Evolutionary conservation across 2,329 filamentous ascomycete species (phyloP).

Genomic region (Penicillium sp.): DNA sequence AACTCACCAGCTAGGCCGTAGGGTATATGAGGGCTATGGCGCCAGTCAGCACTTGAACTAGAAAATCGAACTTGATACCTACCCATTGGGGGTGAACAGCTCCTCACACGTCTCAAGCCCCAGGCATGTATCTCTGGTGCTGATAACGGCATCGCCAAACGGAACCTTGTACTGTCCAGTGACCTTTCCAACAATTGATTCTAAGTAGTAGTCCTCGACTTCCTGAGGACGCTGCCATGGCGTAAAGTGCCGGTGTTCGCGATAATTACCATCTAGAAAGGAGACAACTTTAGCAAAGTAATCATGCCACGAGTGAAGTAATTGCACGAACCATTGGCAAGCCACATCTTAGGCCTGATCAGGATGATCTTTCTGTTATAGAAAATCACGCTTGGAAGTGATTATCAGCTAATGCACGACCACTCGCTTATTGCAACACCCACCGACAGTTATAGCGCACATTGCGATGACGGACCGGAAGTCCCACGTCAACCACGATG

Average conservation of each 20-base stretch:
- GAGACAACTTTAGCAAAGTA: background rate
- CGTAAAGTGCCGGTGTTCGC: slow-evolving; percentile 61
- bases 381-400: slow-evolving; percentile 48
- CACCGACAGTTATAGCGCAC: slow-evolving; percentile 61
- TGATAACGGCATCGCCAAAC: slow-evolving; percentile 66
- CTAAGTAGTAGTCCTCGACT: slow-evolving; percentile 63
- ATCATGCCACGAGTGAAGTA: background rate
- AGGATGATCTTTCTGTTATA: slow-evolving; percentile 65
- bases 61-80: background rate
- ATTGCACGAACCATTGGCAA: slow-evolving; percentile 54
- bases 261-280: slow-evolving; percentile 57
- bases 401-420: background rate
- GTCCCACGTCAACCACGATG: slow-evolving; percentile 19
- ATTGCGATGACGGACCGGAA: slow-evolving; percentile 61
- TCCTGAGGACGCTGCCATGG: slow-evolving; percentile 57
- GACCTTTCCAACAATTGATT: slow-evolving; percentile 56
- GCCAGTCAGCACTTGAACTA: background rate
- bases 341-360: slow-evolving; percentile 67
- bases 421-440: background rate
- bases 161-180: slow-evolving; percentile 55
- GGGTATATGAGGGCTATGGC: slow-evolving; percentile 21
- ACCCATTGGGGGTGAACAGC: slow-evolving; percentile 55
- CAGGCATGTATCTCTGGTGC: slow-evolving; percentile 59
- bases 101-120: slow-evolving; percentile 67
- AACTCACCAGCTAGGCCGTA: slow-evolving; percentile 51